Conservation (phyloP, 805 yeast genomes). For the Starmerella floris region DNA sequence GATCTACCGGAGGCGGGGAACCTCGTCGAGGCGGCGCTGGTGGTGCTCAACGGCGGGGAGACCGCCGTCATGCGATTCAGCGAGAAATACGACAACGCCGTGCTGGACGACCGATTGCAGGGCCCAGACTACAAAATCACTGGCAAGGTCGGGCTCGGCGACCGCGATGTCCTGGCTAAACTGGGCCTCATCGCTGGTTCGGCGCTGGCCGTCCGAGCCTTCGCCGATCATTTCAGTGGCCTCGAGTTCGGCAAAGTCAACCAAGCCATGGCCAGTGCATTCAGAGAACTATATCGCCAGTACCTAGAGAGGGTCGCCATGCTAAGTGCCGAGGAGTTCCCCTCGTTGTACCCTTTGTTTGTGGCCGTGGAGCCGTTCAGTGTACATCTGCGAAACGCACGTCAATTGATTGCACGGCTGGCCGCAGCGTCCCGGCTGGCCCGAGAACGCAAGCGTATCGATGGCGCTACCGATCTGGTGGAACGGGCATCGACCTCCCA, state of each 20-base stretch:
- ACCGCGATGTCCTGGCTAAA: constrained; percentile 54
- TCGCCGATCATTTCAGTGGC: constrained; percentile 46
- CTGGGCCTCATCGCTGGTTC: constrained; percentile 50
- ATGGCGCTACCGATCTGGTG: constrained; percentile 1
- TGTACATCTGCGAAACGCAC: constrained; percentile 23
- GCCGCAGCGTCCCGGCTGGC: constrained; percentile 8
- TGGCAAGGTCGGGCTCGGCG: constrained; percentile 49
- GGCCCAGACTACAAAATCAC: constrained; percentile 72
- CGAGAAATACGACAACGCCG: constrained; percentile 41
- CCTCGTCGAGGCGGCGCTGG: background rate
- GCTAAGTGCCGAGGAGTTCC: constrained; percentile 8
- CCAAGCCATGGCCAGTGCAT: constrained; percentile 55
- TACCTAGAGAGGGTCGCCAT: constrained; percentile 27
- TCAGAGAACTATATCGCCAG: constrained; percentile 31
- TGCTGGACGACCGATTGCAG: constrained; percentile 32
- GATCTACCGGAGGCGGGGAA: background rate
- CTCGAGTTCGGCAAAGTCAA: constrained; percentile 53
- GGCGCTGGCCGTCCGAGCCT: constrained; percentile 44
- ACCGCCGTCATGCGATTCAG: constrained; percentile 64
- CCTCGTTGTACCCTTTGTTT: constrained; percentile 23
- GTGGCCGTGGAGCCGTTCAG: constrained; percentile 7
- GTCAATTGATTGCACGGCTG: constrained; percentile 2
- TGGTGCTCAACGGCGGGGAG: constrained; percentile 43
- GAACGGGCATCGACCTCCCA: constrained; percentile 10
- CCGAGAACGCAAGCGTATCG: constrained; percentile 8